Conservation (phyloP, 2,329 filamentous ascomycete species). For the Clonostachys chloroleuca region DNA sequence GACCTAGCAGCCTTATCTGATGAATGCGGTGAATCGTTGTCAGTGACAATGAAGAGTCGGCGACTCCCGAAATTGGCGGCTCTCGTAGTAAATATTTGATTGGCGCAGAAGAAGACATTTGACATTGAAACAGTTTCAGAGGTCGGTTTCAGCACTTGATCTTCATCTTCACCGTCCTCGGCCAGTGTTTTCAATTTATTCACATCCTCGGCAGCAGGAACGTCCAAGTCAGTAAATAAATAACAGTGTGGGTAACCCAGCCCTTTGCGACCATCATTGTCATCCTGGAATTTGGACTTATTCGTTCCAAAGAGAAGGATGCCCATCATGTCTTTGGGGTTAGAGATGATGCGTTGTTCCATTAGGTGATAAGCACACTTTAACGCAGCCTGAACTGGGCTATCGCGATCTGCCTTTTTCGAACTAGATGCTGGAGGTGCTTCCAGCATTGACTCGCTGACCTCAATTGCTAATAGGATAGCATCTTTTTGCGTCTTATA, state of each 20-base stretch:
- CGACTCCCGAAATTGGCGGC: conserved; percentile 91
- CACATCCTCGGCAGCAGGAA: conserved; percentile 84
- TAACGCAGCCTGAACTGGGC: conserved; percentile 75
- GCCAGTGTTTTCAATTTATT: conserved; percentile 72
- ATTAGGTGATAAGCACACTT: conserved; percentile 95
- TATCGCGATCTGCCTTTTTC: conserved; percentile 76
- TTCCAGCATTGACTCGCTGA: conserved; percentile 82
- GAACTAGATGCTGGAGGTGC: conserved; percentile 58
- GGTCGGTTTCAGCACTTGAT: conserved; percentile 66
- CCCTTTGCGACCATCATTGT: conserved; percentile 53
- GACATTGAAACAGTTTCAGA: conserved; percentile 73
- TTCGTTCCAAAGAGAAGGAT: conserved; percentile 89
- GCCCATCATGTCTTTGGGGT: conserved; percentile 95
- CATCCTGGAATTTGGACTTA: conserved; percentile 72
- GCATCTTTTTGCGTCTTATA: conserved; percentile 95
- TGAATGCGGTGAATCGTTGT: conserved; percentile 82
- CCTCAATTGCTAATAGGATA: conserved; percentile 92
- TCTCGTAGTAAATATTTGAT: conserved; percentile 93
- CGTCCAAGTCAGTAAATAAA: conserved; percentile 79
- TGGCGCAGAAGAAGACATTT: conserved; percentile 89
- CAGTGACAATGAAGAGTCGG: conserved; percentile 91
- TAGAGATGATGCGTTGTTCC: conserved; percentile 97
- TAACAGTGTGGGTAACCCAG: conserved; percentile 87
- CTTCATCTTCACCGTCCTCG: conserved; percentile 70
- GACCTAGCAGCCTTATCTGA: conserved; percentile 69